A percentile compares a stretch with the other conserved stretches of the same genome.
Conservation (phyloP, 2,329 filamentous ascomycete species). For the Fusarium liriodendri region DNA sequence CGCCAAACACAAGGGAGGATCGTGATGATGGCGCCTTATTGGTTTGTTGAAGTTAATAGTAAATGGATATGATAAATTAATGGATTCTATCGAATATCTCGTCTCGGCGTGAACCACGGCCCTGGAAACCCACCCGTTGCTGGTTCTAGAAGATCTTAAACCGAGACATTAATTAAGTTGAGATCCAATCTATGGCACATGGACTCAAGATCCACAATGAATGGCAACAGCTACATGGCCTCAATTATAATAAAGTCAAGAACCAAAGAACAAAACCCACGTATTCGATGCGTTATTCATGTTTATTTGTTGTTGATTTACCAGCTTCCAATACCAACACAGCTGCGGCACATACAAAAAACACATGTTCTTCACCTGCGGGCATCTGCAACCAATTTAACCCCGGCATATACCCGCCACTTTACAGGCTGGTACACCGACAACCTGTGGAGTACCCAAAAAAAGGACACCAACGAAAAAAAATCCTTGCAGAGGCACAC, state of each 20-base stretch:
- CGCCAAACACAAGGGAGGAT: not conserved
- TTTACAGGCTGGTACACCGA: not conserved
- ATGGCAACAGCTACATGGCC: not conserved
- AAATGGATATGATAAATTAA: not conserved
- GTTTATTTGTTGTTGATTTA: not conserved
- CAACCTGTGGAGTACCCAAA: conserved; percentile 20
- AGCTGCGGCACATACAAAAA: not conserved
- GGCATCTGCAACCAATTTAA: not conserved
- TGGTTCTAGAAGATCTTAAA: not conserved
- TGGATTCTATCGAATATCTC: not conserved
- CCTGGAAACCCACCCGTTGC: not conserved
- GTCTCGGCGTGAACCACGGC: not conserved
- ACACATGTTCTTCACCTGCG: conserved; percentile 9
- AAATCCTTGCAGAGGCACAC: conserved; percentile 24
- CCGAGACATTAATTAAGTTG: not conserved
- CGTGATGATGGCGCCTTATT: not conserved
- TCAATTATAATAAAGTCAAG: not conserved
- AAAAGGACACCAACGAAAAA: conserved; percentile 19
- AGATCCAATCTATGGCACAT: not conserved
- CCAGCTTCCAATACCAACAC: not conserved
- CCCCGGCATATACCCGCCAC: conserved; percentile 29
- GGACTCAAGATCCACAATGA: not conserved
- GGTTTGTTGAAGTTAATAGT: not conserved
- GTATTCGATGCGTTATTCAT: not conserved
- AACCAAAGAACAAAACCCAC: not conserved